These are phyloP conservation scores for Euphrasia confusa DNA, from an alignment of 257 asterid species.

Conservation along the genomic window DNA sequence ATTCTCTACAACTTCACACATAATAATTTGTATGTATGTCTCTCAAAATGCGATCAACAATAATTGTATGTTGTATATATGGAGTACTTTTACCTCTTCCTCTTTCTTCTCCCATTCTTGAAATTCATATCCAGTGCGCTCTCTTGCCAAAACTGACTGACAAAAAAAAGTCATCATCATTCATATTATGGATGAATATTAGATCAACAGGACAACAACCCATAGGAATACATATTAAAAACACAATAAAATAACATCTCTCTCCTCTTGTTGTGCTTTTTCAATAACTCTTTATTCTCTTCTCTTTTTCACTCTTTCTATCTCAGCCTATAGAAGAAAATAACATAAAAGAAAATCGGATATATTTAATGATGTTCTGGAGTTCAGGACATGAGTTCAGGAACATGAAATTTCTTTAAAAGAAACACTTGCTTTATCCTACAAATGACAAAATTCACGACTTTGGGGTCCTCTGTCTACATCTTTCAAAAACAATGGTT, in stretches of 20 bases:
- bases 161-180: conserved; percentile 17
- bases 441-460: background rate
- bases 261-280: conserved; percentile 93
- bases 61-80: conserved; percentile 5
- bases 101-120: conserved; percentile 99
- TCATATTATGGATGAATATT: conserved; percentile 7
- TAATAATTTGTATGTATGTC: too few species aligned
- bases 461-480: background rate
- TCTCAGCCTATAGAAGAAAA: conserved; percentile 62
- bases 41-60: background rate
- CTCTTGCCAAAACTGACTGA: conserved; percentile 82
- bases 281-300: conserved; percentile 95
- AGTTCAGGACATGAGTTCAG: background rate
- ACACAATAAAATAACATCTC: conserved; percentile 57
- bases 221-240: background rate
- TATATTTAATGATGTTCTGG: too few species aligned
- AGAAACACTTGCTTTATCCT: background rate
- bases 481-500: too few species aligned
- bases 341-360: background rate
- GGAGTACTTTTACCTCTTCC: conserved; percentile 57
- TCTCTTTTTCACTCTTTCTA: conserved; percentile 90
- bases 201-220: conserved; percentile 3
- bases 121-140: conserved; percentile 93
- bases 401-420: too few species aligned
- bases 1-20: too few species aligned